Base-by-base conservation (phyloP, 2,329 filamentous ascomycete species). In the Xylaria sp. region DNA sequence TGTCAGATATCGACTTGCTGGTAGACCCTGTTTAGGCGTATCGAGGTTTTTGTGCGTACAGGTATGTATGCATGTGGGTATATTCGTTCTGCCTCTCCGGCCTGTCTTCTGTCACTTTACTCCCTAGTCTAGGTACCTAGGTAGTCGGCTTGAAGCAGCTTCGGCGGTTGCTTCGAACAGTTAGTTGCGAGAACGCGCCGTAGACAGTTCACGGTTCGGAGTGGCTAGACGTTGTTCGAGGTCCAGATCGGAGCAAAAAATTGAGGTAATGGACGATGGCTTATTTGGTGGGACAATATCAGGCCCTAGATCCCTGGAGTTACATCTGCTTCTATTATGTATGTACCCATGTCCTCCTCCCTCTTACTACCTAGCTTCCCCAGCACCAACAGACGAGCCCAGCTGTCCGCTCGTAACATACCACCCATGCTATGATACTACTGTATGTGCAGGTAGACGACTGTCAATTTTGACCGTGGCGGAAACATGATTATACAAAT, bases 201-300 rank as follows among this genome's bases (percentile, higher is more conserved):
- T 9, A 32, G 25, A 7, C 25, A 50, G 15, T n/a, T 10, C 12
- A 15, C 4, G 12, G 25, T n/a, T 32, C 30, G 15, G 5, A 28
- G 48, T 32, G 48, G 8, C 48, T 25, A 52, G 3, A 30, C n/a
- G 48, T 30, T 6, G 32, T 52, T 52, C 48, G n/a, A 36, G 23
- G 10, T 30, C 18, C 30, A 36, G 15, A 34, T 28, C 50, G 50
- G 50, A 30, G n/a, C 23, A 20, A 32, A 10, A 36, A 23, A 18
- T 32, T 23, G 50, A 56, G 52, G 52, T 18, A 36, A 13, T 15
- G 46, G 53, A 46, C 15, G 25, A 32, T 25, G 46, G 53, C 45
- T 64, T 53, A 41, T 64, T 63, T 56, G 41, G 60, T 67, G 60
- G 65, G 55, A 56, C 65, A n/a, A 41, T 55, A 36, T 63, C 39